phyloP scores from a whole-genome alignment of 106 monocot genomes.

The Dendrobium chrysotoxum region DNA sequence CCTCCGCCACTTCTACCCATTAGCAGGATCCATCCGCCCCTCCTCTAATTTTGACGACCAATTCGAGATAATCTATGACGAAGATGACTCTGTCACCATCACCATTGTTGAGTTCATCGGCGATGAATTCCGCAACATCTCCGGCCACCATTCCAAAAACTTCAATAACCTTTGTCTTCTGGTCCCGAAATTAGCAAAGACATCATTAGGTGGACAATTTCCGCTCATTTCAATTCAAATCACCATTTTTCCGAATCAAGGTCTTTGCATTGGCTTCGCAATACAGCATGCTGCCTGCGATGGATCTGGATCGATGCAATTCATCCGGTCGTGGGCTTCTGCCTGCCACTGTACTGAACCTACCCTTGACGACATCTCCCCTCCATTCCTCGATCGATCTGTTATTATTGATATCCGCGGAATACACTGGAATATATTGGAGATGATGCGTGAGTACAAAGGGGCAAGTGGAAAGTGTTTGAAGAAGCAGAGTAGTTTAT shows the following conservation, averaged over 20 bases:
- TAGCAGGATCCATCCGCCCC: conserved; percentile 22
- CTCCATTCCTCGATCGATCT: conserved; percentile 19
- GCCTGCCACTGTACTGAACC: neutral
- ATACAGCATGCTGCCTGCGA: conserved; percentile 12
- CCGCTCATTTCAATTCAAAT: conserved; percentile 20
- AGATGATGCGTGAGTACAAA: no score
- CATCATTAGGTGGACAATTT: conserved; percentile 13
- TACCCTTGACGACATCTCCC: no score
- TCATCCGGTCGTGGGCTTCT: conserved; percentile 18
- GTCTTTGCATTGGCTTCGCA: conserved; percentile 14
- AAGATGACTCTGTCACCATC: conserved; percentile 25
- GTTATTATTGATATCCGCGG: conserved; percentile 13
- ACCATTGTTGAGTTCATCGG: conserved; percentile 11
- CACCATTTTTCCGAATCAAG: conserved; percentile 21
- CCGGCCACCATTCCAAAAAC: conserved; percentile 1
- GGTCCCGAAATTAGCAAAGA: conserved; percentile 14
- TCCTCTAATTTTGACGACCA: conserved; percentile 2
- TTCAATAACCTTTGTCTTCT: conserved; percentile 14
- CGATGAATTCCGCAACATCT: conserved; percentile 17
- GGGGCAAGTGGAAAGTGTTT: no score
- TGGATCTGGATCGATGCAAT: conserved; percentile 12
- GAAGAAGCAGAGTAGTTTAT: no score
- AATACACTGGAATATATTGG: no score
- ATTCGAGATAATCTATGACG: conserved; percentile 25
- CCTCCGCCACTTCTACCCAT: conserved; percentile 32